phyloP scores from a whole-genome alignment of 768 basidiomycete genomes.

The Suillus spraguei region DNA sequence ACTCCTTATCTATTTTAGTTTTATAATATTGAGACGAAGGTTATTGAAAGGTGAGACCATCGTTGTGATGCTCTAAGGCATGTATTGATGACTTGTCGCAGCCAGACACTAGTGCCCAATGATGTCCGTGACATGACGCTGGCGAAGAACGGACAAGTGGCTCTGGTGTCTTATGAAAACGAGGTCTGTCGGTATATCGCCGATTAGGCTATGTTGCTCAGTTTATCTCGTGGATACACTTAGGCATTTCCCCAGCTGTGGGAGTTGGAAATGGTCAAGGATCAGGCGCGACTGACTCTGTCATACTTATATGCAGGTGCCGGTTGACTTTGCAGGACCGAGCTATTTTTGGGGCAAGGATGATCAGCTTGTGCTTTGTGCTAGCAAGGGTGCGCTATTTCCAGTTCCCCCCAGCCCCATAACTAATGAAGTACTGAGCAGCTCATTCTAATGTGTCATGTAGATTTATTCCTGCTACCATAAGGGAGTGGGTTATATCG shows the following conservation, averaged over 20 bases:
- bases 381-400: conserved; percentile 57
- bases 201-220: not conserved
- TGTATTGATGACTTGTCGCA: conserved; percentile 31
- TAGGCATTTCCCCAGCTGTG: too few relatives aligned
- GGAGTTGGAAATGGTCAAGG: conserved; percentile 60
- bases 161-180: conserved; percentile 73
- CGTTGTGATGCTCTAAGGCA: too few relatives aligned
- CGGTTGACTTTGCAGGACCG: conserved; percentile 71
- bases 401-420: not conserved
- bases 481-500: too few relatives aligned
- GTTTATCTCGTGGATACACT: not conserved
- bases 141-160: conserved; percentile 59
- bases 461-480: too few relatives aligned
- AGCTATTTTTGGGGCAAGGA: conserved; percentile 76
- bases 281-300: conserved; percentile 42
- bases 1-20: conserved; percentile 39
- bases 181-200: conserved; percentile 45
- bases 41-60: conserved; percentile 59
- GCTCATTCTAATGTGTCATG: too few relatives aligned
- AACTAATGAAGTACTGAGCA: conserved; percentile 24
- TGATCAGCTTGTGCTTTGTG: conserved; percentile 74
- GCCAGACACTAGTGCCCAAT: conserved; percentile 72
- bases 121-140: conserved; percentile 74
- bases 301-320: conserved; percentile 70
- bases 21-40: conserved; percentile 65